These are phyloP conservation scores for Botryotinia globosa DNA, from an alignment of 2,329 filamentous ascomycete genomes.

Conservation along the genomic window DNA sequence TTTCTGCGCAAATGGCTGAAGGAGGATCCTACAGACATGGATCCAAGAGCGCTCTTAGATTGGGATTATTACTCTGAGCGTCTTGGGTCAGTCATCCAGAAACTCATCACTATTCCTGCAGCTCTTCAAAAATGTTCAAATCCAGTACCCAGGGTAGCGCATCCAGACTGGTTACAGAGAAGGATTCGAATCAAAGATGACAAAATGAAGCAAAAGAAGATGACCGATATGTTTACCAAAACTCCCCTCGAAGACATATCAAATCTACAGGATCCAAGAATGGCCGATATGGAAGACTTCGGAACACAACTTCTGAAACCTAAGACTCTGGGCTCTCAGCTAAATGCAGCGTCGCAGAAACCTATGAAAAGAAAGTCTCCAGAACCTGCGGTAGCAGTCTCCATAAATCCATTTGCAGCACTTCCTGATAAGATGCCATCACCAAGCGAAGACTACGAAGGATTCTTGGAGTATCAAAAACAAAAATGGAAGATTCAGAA, in stretches of 20 bases:
- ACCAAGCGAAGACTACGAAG: conserved; percentile 81
- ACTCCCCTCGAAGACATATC: conserved; percentile 71
- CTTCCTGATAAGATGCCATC: conserved; percentile 82
- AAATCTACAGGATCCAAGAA: conserved; percentile 55
- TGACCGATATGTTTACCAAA: conserved; percentile 85
- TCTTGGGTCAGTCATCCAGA: conserved; percentile 95
- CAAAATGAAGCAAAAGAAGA: conserved; percentile 96
- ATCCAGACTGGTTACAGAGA: conserved; percentile 95
- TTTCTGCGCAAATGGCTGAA: conserved; percentile 95
- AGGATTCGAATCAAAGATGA: conserved; percentile 95
- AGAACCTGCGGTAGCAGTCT: conserved; percentile 58
- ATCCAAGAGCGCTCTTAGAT: conserved; percentile 84
- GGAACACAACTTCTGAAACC: conserved; percentile 65
- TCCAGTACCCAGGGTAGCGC: conserved; percentile 86
- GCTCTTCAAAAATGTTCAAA: conserved; percentile 94
- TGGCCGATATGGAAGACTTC: conserved; percentile 78
- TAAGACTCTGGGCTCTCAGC: conserved; percentile 54
- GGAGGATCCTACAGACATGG: conserved; percentile 87
- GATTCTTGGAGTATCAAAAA: conserved; percentile 92
- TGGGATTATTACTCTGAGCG: conserved; percentile 98
- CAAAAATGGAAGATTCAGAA: conserved; percentile 99
- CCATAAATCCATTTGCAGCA: conserved; percentile 73
- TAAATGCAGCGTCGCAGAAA: conserved; percentile 53
- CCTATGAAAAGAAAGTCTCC: conserved; percentile 71
- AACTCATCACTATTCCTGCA: conserved; percentile 96